Base-by-base conservation (phyloP, 768 basidiomycete genomes). In the Boletus barrowsii region DNA sequence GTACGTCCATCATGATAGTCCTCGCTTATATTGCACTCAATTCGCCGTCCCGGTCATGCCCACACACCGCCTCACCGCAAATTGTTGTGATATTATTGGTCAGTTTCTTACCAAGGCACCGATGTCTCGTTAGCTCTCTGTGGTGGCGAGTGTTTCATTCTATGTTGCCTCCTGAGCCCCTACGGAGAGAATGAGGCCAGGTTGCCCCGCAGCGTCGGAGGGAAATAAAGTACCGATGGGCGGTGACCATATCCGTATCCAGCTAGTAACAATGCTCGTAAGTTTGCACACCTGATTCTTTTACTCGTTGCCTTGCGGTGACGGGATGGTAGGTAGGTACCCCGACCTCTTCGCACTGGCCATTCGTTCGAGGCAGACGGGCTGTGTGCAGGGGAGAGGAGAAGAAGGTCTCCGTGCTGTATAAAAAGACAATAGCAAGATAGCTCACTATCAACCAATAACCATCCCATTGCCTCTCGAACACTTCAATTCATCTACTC, bases 381-480 rank as follows among this genome's bases (percentile, higher is more conserved):
- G 14, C 51, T n/a, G 35, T 42, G 39, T 37, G 20, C 2, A 18
- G 10, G 2, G 6, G n/a, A 6, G 36, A 3, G 20, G 26, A 35
- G 26, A 35, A 17, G n/a, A 24, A n/a, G 26, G 8, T 29, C 11
- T 5, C 10, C 26, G 10, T 30, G 15, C 10, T 3, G 44, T 61
- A 61, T 64, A 64, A 60, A 57, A 55, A n/a, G 42, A 17, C n/a
- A 10, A 36, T 29, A 6, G 7, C 5, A 36, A 14, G 24, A 6
- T 14, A 9, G 1, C 5, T 40, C 24, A 51, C 9, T 44, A 45
- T 39, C 51, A 49, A 37, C 17, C 11, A 47, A 53, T 36, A 29
- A 20, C 20, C 7, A 20, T 30, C 32, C 18, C 39, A 41, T 42
- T 14, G 18, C 39, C 29, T 47, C 33, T 44, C 26, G 14, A 51